Evolutionary conservation across 108 stramenopile genomes (phyloP).

Genomic region (Cyclotella kingstonii): DNA sequence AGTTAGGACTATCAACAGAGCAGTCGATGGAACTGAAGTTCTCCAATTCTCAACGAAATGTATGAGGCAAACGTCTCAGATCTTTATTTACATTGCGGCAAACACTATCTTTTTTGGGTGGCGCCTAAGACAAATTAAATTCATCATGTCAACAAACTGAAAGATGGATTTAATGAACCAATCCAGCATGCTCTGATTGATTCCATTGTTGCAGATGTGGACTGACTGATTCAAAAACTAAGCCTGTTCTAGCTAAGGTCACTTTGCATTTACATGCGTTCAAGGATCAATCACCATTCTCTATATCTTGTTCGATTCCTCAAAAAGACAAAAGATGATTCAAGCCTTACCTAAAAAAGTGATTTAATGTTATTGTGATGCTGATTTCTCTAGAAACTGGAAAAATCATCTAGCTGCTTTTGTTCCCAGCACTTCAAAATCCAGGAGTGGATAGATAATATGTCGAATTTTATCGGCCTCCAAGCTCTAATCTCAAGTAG

Average conservation of each 20-base stretch:
- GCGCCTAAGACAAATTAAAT: neutral
- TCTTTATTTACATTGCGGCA: too few species aligned
- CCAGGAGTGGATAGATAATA: too few species aligned
- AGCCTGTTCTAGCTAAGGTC: neutral
- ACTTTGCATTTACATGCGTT: neutral
- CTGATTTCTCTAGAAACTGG: constrained; percentile 18
- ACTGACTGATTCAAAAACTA: neutral
- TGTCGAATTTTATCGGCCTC: constrained; percentile 3
- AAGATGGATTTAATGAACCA: constrained; percentile 38
- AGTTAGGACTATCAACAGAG: too few species aligned
- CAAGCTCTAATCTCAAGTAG: neutral
- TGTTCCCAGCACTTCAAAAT: constrained; percentile 19
- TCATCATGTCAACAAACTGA: constrained; percentile 6
- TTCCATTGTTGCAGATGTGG: neutral
- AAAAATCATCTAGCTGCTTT: neutral
- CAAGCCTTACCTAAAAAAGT: constrained; percentile 6
- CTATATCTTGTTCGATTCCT: constrained; percentile 1
- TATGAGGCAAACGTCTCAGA: too few species aligned
- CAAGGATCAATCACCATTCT: constrained; percentile 1
- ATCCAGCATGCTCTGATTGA: neutral
- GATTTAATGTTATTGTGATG: constrained; percentile 7
- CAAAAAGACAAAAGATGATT: neutral
- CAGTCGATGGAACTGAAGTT: too few species aligned
- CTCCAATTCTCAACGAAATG: too few species aligned
- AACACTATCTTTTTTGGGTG: neutral